Evolutionary conservation across 1,284 basidiomycete species (phyloP), one percentile per base, ranked within the genome.

Genomic region (Cerioporus squamosus): DNA sequence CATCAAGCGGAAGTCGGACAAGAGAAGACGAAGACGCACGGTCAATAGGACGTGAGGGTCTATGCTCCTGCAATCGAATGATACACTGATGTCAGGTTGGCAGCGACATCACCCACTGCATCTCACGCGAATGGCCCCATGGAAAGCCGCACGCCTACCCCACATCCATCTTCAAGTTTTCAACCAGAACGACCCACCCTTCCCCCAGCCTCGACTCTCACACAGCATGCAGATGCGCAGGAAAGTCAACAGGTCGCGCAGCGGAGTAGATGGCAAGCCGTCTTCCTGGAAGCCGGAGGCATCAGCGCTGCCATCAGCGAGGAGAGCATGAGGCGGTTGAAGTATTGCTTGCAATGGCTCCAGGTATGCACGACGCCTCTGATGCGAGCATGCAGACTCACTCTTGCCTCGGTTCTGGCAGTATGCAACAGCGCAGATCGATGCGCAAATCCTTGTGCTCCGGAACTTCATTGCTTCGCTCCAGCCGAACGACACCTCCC

Each of bases 321-420:
- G 64, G 94, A 96, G 73, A 94, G 89, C 69, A 93, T 96, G 90
- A 82, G 91, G 61, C 81, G 89, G 53, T 75, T 97, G 49, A 89
- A 90, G 71, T 96, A 95, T 70, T 95, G 93, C 74, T 74, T 96
- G 36, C 87, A 93, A 59, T 95, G 93, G 93, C 78, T 97, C n/a
- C 87, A 91, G 77, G 92, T 93, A 47, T 33, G 80, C 45, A 14
- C 38, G n/a, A 38, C 24, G 18, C 23, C 44, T 43, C 38, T 12
- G 18, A n/a, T 53, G 6, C 44, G 40, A 39, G 10, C 12, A 36
- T 12, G 6, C 10, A 9, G 44, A 36, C 46, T 42, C 44, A 55
- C 8, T 20, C 49, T 44, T 50, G 44, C 49, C 43, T 18, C 48
- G 55, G 23, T 52, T 29, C 26, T 33, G 45, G 55, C 69, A 94